Base-by-base conservation (phyloP, 2,329 filamentous ascomycete genomes). In the Stachybotrys elegans region DNA sequence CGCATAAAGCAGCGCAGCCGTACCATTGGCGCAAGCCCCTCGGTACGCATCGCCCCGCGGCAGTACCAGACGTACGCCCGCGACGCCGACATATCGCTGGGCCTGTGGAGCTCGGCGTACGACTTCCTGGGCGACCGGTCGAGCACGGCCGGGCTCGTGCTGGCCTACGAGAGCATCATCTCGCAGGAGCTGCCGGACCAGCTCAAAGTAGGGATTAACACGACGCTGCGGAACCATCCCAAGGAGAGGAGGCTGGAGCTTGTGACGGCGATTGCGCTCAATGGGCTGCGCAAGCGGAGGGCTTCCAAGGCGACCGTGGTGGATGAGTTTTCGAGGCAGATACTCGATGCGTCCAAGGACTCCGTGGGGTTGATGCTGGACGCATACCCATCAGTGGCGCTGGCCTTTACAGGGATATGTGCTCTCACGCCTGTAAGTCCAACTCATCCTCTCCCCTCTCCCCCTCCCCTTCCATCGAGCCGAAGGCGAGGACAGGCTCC, bases 381-480 rank as follows among this genome's bases (percentile, higher is more conserved):
- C 4, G 48, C 51, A 2, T 59, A 64, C 35, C 53, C 57, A 5
- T 56, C 58, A 4, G 52, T 60, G 6, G 56, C 58, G 8, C 47
- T 66, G 4, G 62, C 63, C 20, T 67, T 62, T 63, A 54, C 62
- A 4, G 64, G 64, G 12, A 52, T 67, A 22, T 66, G 61, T 47
- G 63, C 60, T 17, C 44, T 67, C 43, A 67, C 64, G 21, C 64
- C 64, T 42, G 64, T 67, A 56, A 23, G 57, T 45, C 22, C 5
- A 6, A 23, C 16, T 20, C 16, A 7, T 34, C 6, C 13, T 13
- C 20, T 38, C 25, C 12, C n/a, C 27, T 34, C 11, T n/a, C n/a
- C n/a, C n/a, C n/a, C n/a, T n/a, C n/a, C n/a, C n/a, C n/a, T n/a
- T n/a, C n/a, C n/a, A n/a, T n/a, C n/a, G n/a, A n/a, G n/a, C n/a